Evolutionary conservation across 805 yeast species (phyloP), one percentile per base, ranked within the genome.

Genomic region (Kluyveromyces dobzhanskii): DNA sequence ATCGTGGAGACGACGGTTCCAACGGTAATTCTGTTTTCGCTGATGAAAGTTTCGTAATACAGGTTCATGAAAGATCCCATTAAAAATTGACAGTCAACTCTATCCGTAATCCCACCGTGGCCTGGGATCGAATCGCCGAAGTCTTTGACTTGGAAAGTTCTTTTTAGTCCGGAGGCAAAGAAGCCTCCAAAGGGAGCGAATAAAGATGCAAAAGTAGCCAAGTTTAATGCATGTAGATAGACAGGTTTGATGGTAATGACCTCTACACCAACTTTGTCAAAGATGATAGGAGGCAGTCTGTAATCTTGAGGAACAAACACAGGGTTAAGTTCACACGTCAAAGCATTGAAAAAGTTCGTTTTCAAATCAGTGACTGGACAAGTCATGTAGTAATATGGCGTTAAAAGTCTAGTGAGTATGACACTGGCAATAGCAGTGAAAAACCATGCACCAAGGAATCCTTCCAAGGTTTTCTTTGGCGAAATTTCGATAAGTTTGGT

Each of bases 181-280:
- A 92, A 92, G 1, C 98, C 98, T 39, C 98, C 98, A 58, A 92
- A 92, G 43, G 98, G 98, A 3, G 98, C 98, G 60, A 92, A 81
- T 48, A 92, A 71, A 0, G 97, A 90, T 2, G 98, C 97, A 70
- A 92, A 92, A 3, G 95, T 82, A 12, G 97, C 94, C 44, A 90
- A 66, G 31, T 80, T 73, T 42, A 86, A 72, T 1, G 94, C 80
- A 59, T 92, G 98, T 68, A 88, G 75, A 62, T 90, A 87, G 37
- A 92, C 79, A 35, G 98, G 97, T 54, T 84, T 85, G 32, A 87
- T 53, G 12, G 78, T 71, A 13, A 86, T 57, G 23, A 67, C 69
- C 10, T 74, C 75, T 25, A 62, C 45, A 17, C 71, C 70, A 26
- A 67, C 44, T 29, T 69, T 53, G 16, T 71, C 73, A 17, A 76